Percentiles rank a stretch among this genome's conserved stretches.
Evolutionary conservation across 192 early-diverging fungal genomes (phyloP).

Genomic region (Backusella australiensis): DNA sequence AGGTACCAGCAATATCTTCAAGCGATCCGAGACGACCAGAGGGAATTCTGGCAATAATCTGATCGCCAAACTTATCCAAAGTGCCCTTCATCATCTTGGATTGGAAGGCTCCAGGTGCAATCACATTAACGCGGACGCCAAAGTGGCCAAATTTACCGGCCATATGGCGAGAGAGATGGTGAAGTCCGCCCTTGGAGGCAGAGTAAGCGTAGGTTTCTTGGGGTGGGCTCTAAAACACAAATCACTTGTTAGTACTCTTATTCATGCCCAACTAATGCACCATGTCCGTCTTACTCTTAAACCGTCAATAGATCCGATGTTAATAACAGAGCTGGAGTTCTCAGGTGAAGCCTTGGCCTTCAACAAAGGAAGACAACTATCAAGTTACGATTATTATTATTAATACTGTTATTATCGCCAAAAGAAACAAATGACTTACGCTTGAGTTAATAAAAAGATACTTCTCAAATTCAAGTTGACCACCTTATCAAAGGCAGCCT

Average conservation of each 20-base stretch:
- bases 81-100: slow-evolving; percentile 79
- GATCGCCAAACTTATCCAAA: slow-evolving; percentile 47
- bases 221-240: slow-evolving; percentile 8
- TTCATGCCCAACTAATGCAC: not conserved
- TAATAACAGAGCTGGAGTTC: slow-evolving; percentile 81
- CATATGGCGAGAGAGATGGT: slow-evolving; percentile 70
- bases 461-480: slow-evolving; percentile 86
- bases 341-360: slow-evolving; percentile 48
- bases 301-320: slow-evolving; percentile 81
- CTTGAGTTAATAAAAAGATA: slow-evolving; percentile 76
- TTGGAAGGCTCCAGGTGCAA: slow-evolving; percentile 73
- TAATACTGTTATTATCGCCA: not conserved
- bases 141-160: slow-evolving; percentile 57
- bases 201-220: slow-evolving; percentile 71
- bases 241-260: not conserved
- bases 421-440: slow-evolving; percentile 33
- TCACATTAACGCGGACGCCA: slow-evolving; percentile 63
- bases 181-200: slow-evolving; percentile 76
- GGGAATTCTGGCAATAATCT: slow-evolving; percentile 57
- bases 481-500: slow-evolving; percentile 67
- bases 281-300: slow-evolving; percentile 16
- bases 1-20: slow-evolving; percentile 85
- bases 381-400: too few relatives aligned
- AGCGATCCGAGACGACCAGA: slow-evolving; percentile 75
- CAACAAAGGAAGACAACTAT: slow-evolving; percentile 64